Percentiles rank a stretch among this genome's conserved stretches.
These are phyloP conservation scores for Pezicula neosporulosa DNA, from an alignment of 2,329 filamentous ascomycete genomes.

Conservation along the genomic window DNA sequence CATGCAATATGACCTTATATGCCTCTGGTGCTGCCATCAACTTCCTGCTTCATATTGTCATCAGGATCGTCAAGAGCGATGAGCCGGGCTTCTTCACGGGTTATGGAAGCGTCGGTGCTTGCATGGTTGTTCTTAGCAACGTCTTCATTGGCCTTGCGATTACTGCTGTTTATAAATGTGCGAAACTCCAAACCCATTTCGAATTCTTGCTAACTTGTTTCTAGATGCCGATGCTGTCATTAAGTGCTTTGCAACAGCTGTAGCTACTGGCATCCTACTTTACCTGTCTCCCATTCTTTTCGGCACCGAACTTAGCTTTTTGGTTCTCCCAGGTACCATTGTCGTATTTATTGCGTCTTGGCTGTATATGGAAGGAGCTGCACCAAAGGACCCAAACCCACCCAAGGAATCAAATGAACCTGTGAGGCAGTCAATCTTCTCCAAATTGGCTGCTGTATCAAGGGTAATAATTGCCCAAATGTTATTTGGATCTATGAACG, in stretches of 20 bases:
- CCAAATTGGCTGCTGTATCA: constrained; percentile 2
- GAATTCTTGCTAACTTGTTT: background rate
- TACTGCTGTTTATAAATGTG: constrained; percentile 32
- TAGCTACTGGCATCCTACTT: constrained; percentile 29
- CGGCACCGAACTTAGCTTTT: constrained; percentile 23
- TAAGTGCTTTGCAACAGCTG: constrained; percentile 30
- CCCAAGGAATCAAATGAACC: constrained; percentile 7
- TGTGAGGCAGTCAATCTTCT: background rate
- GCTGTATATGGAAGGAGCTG: constrained; percentile 28
- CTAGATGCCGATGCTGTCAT: constrained; percentile 31
- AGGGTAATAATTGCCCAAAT: background rate
- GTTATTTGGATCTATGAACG: background rate
- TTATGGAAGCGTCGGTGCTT: constrained; percentile 22
- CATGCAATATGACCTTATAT: constrained; percentile 31
- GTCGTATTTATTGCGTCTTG: constrained; percentile 29
- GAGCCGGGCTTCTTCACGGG: constrained; percentile 22
- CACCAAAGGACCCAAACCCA: constrained; percentile 18
- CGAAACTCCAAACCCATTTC: constrained; percentile 2
- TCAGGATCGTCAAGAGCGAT: constrained; percentile 19
- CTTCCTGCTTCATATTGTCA: constrained; percentile 24
- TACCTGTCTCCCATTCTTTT: constrained; percentile 29
- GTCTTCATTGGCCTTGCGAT: constrained; percentile 33
- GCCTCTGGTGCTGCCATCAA: constrained; percentile 27
- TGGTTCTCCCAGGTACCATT: constrained; percentile 26
- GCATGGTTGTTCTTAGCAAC: constrained; percentile 30